Evolutionary conservation across 768 basidiomycete species (phyloP), one percentile per base, ranked within the genome.

Genomic region (Kwoniella shandongensis): DNA sequence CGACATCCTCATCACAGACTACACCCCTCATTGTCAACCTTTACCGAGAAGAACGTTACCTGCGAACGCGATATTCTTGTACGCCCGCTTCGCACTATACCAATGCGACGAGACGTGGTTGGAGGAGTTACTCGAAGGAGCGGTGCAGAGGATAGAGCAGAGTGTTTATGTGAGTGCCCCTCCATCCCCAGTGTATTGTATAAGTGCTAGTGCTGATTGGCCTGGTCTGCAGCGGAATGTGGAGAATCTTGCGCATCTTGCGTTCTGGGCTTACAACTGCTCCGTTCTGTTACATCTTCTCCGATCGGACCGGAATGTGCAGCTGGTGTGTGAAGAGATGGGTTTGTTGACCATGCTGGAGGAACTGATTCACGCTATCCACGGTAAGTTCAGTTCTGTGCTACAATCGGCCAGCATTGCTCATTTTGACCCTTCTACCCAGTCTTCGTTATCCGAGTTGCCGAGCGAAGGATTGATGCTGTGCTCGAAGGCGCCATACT

Each of bases 391-490:
- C 8, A 7, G 15, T 26, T 18, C 51, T 51, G 22, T 61, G 38
- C 12, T 54, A 64, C 66, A 96, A 94, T 96, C 20, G 94, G 46
- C 10, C 6, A 27, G 29, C 17, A 17, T 50, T 51, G 22, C 15
- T 42, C 22, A 22, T 38, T 5, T 18, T 67, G 41, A 20, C 4
- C 10, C 30, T 59, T 54, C 27, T 54, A 23, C 49, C 64, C 65
- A 96, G 96, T 97, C 22, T 96, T 97, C 76, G 85, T 98, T 65
- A 94, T 97, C 61, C 88, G 96, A 51, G 86, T 88, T 63, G 87
- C 88, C 7, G 96, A 99, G 76, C 82, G 87, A 51, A 84, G 84
- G 62, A 89, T 97, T 76, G 94, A 98, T 74, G 81, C 84, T 46
- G 78, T 96, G 25, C 81, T 99, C 10, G 92, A 98, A 69, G 77